A percentile compares a stretch with the other conserved stretches of the same genome.
phyloP scores from a whole-genome alignment of 176 grass and related monocot genomes.

The Olyra latifolia region DNA sequence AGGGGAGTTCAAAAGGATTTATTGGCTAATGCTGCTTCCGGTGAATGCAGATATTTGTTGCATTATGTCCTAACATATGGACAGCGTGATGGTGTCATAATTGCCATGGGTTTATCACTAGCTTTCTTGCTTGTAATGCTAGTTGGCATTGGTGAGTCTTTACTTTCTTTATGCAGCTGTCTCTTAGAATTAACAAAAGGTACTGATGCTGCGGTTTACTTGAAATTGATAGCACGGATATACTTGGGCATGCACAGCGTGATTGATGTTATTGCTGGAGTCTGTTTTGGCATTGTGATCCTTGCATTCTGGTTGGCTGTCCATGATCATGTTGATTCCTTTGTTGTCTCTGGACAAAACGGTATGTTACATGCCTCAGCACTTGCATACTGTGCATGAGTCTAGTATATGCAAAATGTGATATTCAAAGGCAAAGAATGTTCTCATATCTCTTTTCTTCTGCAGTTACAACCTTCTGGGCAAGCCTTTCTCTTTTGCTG shows the following conservation, averaged over 20 bases:
- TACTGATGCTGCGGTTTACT: constrained; percentile 30
- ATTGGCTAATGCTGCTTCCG: neutral
- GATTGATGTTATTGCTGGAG: constrained; percentile 74
- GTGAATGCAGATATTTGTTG: constrained; percentile 68
- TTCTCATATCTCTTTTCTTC: neutral
- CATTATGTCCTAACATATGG: constrained; percentile 67
- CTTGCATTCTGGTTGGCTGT: constrained; percentile 83
- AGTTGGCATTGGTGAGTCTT: constrained; percentile 67
- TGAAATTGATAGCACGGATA: constrained; percentile 68
- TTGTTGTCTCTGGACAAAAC: constrained; percentile 80
- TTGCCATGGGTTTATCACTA: constrained; percentile 43
- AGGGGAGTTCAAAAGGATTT: neutral
- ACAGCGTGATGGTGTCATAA: constrained; percentile 18
- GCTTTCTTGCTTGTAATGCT: constrained; percentile 61
- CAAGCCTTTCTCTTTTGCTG: constrained; percentile 65
- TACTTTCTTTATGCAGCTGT: neutral
- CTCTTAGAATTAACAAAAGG: neutral
- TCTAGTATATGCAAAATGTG: neutral
- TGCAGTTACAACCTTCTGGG: constrained; percentile 91
- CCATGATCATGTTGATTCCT: constrained; percentile 66
- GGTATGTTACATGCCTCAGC: constrained; percentile 50
- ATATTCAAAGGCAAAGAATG: neutral
- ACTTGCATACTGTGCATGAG: neutral
- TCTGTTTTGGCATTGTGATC: constrained; percentile 64
- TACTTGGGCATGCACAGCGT: constrained; percentile 98